Evolutionary conservation across 176 grass and related monocot genomes (phyloP), one percentile per base, ranked within the genome.

Genomic region (Poa annua): DNA sequence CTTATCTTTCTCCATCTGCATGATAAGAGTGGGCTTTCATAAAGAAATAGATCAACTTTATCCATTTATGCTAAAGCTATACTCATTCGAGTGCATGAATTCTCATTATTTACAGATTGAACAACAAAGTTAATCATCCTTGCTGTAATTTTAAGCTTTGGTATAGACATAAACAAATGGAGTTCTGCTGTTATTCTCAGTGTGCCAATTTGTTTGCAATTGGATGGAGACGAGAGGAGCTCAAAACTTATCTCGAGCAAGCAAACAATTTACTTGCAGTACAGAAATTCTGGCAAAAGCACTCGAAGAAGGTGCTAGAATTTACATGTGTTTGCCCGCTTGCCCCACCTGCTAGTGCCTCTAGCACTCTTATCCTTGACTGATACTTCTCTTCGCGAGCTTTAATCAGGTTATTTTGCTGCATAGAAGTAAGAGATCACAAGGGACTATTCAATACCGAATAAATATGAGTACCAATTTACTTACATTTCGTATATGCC

Each of bases 381-480:
- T 88, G 85, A 84, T 90, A 93, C 69, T 93, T 93, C 85, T 93
- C 88, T 83, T 93, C 91, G 2, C 88, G 91, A 71, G 91, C 85
- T 88, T 90, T 93, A 65, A 90, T 90, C 21, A 90, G 52, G 83
- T 93, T 93, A 61, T 90, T 90, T 93, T 93, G 91, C 88, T 90
- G 83, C 63, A 86, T n/a, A 86, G 17, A 91, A 52, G 64, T 79
- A 88, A 91, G 78, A 65, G 75, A 80, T 82, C 75, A 78, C 79
- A 82, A 79, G 55, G 38, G 64, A 47, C 25, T 80, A 83, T 72
- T 47, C 16, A 35, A 7, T 16, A 75, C 41, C 35, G 62, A 65
- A 83, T 32, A 32, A 65, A 80, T 34, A 36, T 14, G 50, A 60
- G 35, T 12, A 64, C 10, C 17, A 26, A 75, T n/a, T 41, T 80